A percentile compares a stretch with the other conserved stretches of the same genome.
Conservation (phyloP, 805 yeast genomes). For the Ogataea wickerhamii region DNA sequence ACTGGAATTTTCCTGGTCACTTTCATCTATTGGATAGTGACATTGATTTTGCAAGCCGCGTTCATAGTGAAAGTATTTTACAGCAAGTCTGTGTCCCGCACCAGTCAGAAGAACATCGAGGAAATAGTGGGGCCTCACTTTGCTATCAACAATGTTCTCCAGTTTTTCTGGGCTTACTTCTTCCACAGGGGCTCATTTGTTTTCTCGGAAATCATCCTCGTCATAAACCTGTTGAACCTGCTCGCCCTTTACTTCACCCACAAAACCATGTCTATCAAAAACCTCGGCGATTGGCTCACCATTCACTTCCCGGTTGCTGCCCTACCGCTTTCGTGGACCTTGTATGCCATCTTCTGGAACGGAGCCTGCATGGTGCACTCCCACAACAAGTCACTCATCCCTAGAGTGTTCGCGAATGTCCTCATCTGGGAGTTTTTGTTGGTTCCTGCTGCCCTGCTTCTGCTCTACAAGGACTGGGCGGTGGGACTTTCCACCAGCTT, state of each 20-base stretch:
- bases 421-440: slow-evolving; percentile 75
- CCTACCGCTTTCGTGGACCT: slow-evolving; percentile 70
- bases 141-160: slow-evolving; percentile 54
- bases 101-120: slow-evolving; percentile 32
- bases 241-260: slow-evolving; percentile 52
- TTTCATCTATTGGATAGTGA: slow-evolving; percentile 55
- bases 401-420: slow-evolving; percentile 68
- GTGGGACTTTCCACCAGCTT: slow-evolving; percentile 57
- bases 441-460: slow-evolving; percentile 56
- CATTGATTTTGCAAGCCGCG: slow-evolving; percentile 49
- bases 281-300: slow-evolving; percentile 48
- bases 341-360: slow-evolving; percentile 77
- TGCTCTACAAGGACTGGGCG: slow-evolving; percentile 67
- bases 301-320: slow-evolving; percentile 67
- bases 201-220: slow-evolving; percentile 53
- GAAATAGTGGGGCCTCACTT: slow-evolving; percentile 57
- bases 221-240: slow-evolving; percentile 58
- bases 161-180: slow-evolving; percentile 60
- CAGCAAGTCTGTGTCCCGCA: slow-evolving; percentile 21
- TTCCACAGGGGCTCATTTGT: slow-evolving; percentile 60
- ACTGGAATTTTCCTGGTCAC: slow-evolving; percentile 50
- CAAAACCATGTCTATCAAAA: slow-evolving; percentile 55
- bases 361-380: slow-evolving; percentile 75
- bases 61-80: slow-evolving; percentile 44
- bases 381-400: slow-evolving; percentile 46